Evolutionary conservation across 108 stramenopile species (phyloP), one percentile per base, ranked within the genome.

Genomic region (Cyclostephanos tholiformis): DNA sequence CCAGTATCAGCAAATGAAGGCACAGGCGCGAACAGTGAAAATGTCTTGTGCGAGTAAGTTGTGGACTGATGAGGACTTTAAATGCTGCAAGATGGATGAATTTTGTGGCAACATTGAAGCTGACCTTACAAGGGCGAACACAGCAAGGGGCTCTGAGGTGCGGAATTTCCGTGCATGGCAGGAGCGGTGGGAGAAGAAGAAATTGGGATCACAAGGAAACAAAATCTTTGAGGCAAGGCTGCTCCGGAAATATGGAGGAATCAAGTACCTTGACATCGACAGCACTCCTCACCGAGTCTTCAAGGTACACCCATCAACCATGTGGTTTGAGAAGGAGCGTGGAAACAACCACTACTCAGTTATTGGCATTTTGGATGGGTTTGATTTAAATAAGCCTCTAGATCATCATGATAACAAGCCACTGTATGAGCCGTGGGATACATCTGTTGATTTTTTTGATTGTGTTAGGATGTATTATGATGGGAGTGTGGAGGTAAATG

Each of bases 141-240:
- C 17, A 51, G 20, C 50, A 51, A 51, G 50, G 50, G 50, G 10
- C 50, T 20, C 17, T 9, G 56, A 57, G 26, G 56, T 57, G 26
- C 19, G 56, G 56, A 57, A 25, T 57, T 57, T 57, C 56, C 20
- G n/a, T n/a, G n/a, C n/a, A n/a, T n/a, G n/a, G n/a, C n/a, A n/a
- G n/a, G n/a, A n/a, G n/a, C n/a, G n/a, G 8, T 57, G 56, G 56
- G 56, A 57, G 56, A 57, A 57, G 56, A 57, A 57, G 56, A 57
- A 57, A 25, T 25, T 57, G 19, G 56, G 56, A 2, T 23, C 56
- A 25, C 20, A 57, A 25, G 56, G 56, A 25, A 26, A 57, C 25
- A 26, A 25, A 25, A 26, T 57, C 25, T 57, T 57, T 57, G 56
- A 57, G 56, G 23, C 19, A 22, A 57, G 56, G 56, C 56, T 57